Base-by-base conservation (phyloP, 2,329 filamentous ascomycete species). In the Hymenotorrendiella dingleyae region DNA sequence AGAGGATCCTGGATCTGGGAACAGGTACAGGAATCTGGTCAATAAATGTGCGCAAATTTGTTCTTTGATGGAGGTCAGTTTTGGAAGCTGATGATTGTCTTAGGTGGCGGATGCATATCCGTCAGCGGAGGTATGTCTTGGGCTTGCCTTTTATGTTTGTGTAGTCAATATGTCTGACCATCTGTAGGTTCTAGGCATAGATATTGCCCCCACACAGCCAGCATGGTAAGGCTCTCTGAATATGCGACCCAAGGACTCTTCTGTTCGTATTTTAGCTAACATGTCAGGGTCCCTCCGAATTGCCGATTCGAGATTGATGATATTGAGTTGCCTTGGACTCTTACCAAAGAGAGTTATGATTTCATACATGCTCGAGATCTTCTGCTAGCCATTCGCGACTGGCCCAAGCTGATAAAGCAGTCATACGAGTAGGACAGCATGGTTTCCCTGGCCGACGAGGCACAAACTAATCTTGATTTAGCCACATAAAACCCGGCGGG, bases 291-390 rank as follows among this genome's bases (percentile, higher is more conserved):
- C 3, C 72, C 73, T 17, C 66, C 70, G 10, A 76, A 76, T 47
- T 64, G 73, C 27, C 63, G 63, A 11, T 76, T 76, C 55, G 58
- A 73, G 36, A 62, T 77, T 7, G 72, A 76, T 47, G 73, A 77
- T 50, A 63, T 71, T 9, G 70, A 74, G 53, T 61, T 69, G 45
- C 58, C 66, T 4, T 78, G 73, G 73, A 61, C 69, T 4, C 45
- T 43, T 4, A 68, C 67, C 43, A 54, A 63, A 2, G 60, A 70
- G 45, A 49, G 35, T 21, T 76, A 74, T 53, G 72, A 76, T 51
- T 70, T 69, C 46, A 69, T 77, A 42, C 71, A 75, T 54, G 42
- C 46, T 6, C 47, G 54, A 22, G 40, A 50, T 19, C 36, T 56
- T 10, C 27, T 54, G 3, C 30, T 49, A 3, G 52, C 45, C 1